Conservation (phyloP, 2,329 filamentous ascomycete species). For the Elsinoe necatrix region DNA sequence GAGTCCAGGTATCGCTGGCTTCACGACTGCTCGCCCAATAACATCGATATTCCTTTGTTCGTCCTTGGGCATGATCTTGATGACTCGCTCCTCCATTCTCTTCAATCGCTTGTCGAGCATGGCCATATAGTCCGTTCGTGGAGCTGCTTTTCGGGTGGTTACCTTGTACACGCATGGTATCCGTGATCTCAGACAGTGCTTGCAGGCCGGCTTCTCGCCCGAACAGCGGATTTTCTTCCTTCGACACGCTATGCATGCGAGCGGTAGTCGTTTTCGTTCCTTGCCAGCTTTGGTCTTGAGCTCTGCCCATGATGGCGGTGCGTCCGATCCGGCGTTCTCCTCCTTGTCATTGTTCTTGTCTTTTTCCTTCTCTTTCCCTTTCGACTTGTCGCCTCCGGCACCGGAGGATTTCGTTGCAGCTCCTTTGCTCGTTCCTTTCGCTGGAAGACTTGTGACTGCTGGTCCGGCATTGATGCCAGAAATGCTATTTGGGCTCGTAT, state of each 20-base stretch:
- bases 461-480: neutral
- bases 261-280: slow-evolving; percentile 81
- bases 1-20: slow-evolving; percentile 59
- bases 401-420: neutral
- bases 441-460: slow-evolving; percentile 9
- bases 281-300: slow-evolving; percentile 68
- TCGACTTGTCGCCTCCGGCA: slow-evolving; percentile 3
- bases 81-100: slow-evolving; percentile 95
- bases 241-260: slow-evolving; percentile 91
- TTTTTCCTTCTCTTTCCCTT: slow-evolving; percentile 7
- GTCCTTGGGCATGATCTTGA: slow-evolving; percentile 85
- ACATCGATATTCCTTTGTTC: slow-evolving; percentile 60
- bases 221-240: slow-evolving; percentile 98
- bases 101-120: slow-evolving; percentile 95
- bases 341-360: slow-evolving; percentile 21
- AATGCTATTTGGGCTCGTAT: slow-evolving; percentile 23
- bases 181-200: slow-evolving; percentile 84
- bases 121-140: slow-evolving; percentile 95
- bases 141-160: slow-evolving; percentile 85
- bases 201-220: slow-evolving; percentile 94
- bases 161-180: slow-evolving; percentile 98
- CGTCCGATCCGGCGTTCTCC: slow-evolving; percentile 24
- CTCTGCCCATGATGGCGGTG: slow-evolving; percentile 41
- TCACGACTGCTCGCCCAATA: slow-evolving; percentile 74
- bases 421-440: neutral